Base-by-base conservation (phyloP, 306 rosid genomes). In the Fragaria vesca region DNA sequence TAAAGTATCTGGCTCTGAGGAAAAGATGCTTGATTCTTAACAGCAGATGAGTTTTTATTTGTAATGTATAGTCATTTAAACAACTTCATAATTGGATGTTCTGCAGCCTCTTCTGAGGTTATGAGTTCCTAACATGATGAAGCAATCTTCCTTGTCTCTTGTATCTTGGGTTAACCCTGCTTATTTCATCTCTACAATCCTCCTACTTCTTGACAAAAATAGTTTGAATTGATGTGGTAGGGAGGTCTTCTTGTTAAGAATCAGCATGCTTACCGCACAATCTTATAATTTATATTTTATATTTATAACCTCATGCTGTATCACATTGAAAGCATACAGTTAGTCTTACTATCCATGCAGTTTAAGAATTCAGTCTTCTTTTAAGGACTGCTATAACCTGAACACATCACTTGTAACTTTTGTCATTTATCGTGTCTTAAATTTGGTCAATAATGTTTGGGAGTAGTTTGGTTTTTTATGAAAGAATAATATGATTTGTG, bases 81-180 rank as follows among this genome's bases (percentile, higher is more conserved):
- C 50, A 67, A 32, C 51, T 67, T 5, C 17, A 1, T 5, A 11
- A 34, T 17, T 17, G 28, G 51, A 20, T 5, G 51, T 11, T 21
- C 32, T 67, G 72, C 13, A 20, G 72, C 50, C 46, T 67, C 30
- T 67, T 67, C 50, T 32, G 69, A n/a, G n/a, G 71, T n/a, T 34
- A 0, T 32, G 46, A 8, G 46, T 20, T 65, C 12, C 40, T 61
- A 9, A 26, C 34, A 28, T 61, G 67, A 61, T 28, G 66, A 60
- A 61, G 40, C 20, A 4, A 13, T 61, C 15, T 65, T 32, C 48
- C 45, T 24, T 40, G 8, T 12, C 51, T 17, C 51, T 24, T 67
- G 8, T 12, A 28, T 17, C 34, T 40, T 67, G 6, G 50, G 52
- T 40, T n/a, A 67, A 67, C 50, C 30, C 21, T 15, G 16, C 15